Conservation (phyloP, 2,329 filamentous ascomycete genomes). For the Verticillium dahliae region DNA sequence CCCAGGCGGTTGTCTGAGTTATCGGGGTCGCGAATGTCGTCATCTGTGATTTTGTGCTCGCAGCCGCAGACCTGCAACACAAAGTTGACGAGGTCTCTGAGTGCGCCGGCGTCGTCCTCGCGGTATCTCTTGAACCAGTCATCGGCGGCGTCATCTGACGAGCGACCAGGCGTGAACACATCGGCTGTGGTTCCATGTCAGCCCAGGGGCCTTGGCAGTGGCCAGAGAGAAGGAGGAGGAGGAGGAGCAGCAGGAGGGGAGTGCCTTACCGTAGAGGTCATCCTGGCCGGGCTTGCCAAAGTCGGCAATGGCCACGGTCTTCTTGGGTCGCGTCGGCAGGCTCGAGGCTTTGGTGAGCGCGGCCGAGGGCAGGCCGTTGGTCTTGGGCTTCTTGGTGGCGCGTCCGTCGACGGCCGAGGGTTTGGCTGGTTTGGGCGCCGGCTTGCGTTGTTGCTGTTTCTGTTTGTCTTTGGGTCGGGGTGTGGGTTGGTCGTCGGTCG, state of each 20-base stretch:
- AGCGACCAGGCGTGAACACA: conserved; percentile 54
- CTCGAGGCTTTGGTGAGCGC: conserved; percentile 28
- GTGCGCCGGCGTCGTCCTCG: conserved; percentile 43
- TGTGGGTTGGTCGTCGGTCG: conserved; percentile 34
- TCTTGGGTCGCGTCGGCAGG: conserved; percentile 49
- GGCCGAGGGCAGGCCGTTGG: conserved; percentile 38
- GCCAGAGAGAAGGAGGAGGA: not conserved
- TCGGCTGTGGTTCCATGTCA: conserved; percentile 41
- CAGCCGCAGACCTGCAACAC: conserved; percentile 71
- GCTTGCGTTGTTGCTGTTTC: conserved; percentile 24
- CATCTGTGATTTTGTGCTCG: conserved; percentile 66
- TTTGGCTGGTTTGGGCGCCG: conserved; percentile 18
- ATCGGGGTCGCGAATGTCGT: conserved; percentile 86
- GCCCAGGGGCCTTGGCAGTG: too few relatives aligned
- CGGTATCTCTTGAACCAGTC: conserved; percentile 56
- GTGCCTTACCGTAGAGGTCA: conserved; percentile 42
- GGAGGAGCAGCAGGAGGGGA: conserved; percentile 11
- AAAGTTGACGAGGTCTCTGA: conserved; percentile 61
- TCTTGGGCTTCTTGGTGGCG: conserved; percentile 57
- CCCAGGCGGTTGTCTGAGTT: conserved; percentile 71
- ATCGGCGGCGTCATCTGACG: conserved; percentile 49
- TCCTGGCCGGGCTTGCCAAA: conserved; percentile 41
- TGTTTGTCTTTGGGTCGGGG: conserved; percentile 5
- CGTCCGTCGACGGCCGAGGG: conserved; percentile 44
- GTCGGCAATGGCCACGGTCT: conserved; percentile 45